phyloP scores from a whole-genome alignment of 306 rosid species.

The Heteromeles arbutifolia region DNA sequence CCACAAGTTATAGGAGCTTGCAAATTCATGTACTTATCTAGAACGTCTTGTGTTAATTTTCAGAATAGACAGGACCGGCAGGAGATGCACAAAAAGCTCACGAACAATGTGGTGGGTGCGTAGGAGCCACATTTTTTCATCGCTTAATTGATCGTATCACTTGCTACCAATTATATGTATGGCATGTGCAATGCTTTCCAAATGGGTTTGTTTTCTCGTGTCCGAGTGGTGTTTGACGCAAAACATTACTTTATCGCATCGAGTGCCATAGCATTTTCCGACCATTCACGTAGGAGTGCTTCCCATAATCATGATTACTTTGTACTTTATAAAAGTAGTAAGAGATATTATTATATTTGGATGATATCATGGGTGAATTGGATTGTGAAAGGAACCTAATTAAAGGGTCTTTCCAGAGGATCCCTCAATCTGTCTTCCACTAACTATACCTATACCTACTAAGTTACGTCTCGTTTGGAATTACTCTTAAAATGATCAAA shows the following conservation, averaged over 20 bases:
- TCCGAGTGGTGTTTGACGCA: neutral
- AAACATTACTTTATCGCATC: neutral
- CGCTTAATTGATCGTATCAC: neutral
- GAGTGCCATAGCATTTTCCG: neutral
- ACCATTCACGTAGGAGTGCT: neutral
- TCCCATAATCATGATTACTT: neutral
- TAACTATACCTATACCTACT: neutral
- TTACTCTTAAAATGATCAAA: no score
- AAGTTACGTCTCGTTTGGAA: no score
- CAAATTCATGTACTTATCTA: neutral
- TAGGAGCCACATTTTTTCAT: neutral
- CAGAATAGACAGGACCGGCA: neutral
- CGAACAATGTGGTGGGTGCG: neutral
- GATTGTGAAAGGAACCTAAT: conserved; percentile 4
- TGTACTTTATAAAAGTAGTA: neutral
- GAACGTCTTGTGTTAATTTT: neutral
- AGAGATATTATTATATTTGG: neutral
- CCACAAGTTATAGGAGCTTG: neutral
- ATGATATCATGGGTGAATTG: neutral
- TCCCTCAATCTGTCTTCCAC: neutral
- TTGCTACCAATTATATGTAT: neutral
- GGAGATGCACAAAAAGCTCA: neutral
- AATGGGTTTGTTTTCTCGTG: neutral
- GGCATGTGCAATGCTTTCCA: conserved; percentile 3
- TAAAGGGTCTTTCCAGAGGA: neutral